These are phyloP conservation scores for Plasmodium vinckei DNA, from an alignment of 169 alveolate genomes.

Conservation along the genomic window DNA sequence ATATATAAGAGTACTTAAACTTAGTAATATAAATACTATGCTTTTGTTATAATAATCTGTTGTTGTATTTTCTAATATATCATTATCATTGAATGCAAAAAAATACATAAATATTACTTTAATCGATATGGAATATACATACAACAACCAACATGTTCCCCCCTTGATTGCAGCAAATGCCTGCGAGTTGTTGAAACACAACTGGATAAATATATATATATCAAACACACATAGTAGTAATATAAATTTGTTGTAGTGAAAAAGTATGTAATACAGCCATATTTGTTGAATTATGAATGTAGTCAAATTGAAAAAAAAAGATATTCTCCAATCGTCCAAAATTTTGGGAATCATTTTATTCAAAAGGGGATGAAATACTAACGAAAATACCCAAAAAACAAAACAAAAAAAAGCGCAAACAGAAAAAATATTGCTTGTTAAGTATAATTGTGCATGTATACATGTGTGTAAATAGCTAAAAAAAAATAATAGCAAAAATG, in stretches of 20 bases:
- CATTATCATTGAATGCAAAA: constrained; percentile 79
- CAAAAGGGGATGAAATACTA: not conserved
- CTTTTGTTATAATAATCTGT: constrained; percentile 76
- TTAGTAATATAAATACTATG: constrained; percentile 76
- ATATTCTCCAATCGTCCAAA: constrained; percentile 80
- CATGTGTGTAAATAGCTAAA: too few relatives aligned
- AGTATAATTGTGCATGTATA: too few relatives aligned
- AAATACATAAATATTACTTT: constrained; percentile 80
- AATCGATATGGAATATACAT: constrained; percentile 81
- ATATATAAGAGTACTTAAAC: constrained; percentile 77
- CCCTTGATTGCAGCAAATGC: constrained; percentile 82
- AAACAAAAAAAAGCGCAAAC: not conserved
- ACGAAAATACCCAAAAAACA: not conserved
- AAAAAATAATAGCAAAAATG: too few relatives aligned
- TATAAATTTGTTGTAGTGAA: constrained; percentile 70
- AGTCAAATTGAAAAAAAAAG: constrained; percentile 79
- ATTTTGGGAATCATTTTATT: constrained; percentile 74
- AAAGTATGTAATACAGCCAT: constrained; percentile 82
- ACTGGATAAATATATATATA: constrained; percentile 78
- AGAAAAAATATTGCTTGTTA: too few relatives aligned
- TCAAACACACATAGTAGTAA: constrained; percentile 79
- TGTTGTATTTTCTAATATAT: constrained; percentile 70
- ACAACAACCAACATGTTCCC: constrained; percentile 84
- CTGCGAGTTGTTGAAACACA: constrained; percentile 79
- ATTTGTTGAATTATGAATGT: constrained; percentile 78